Base-by-base conservation (phyloP, 768 basidiomycete genomes). In the Leccinum disarticulatum region DNA sequence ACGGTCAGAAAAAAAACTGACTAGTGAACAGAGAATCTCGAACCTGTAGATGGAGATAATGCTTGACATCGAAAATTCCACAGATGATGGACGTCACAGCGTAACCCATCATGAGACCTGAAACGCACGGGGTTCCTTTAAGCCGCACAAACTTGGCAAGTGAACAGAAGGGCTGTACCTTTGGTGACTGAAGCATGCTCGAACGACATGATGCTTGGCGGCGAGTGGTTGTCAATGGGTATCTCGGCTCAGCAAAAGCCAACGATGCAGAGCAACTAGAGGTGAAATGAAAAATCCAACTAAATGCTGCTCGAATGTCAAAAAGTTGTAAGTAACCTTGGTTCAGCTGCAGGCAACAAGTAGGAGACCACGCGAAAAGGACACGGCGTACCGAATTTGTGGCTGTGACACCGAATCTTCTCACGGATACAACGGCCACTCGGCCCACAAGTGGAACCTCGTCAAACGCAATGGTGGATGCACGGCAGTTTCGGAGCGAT, bases 1-100 rank as follows among this genome's bases (percentile, higher is more conserved):
- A 46, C n/a, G 52, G 48, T 65, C 36, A 61, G 61, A 56, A 50
- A 41, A 25, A 54, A 50, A 15, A 17, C 41, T 49, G 35, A 50
- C 14, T 46, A 52, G 25, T 8, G 43, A n/a, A 55, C 31, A 43
- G 57, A 35, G 57, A 54, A 56, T 54, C 15, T 64, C 79, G 63
- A 63, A 86, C 88, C 77, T 91, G 94, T 3, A 97, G 78, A 71
- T 95, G 91, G 60, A 93, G 81, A 71, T 93, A 91, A 67, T 94
- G 88, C 71, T 95, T 96, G 64, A 92, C 76, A 66, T 95, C 93
- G 68, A 95, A 89, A 33, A 96, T 70, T 1, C 91, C 88, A 49
- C 81, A 86, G 6, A 85, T 69, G 56, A 95, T 78, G n/a, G 95
- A 91, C 3, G 85, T 81, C 49, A 91, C 59, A 31, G 85, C 93